Base-by-base conservation (phyloP, 495 filamentous ascomycete genomes). In the Chaetomium tenue region DNA sequence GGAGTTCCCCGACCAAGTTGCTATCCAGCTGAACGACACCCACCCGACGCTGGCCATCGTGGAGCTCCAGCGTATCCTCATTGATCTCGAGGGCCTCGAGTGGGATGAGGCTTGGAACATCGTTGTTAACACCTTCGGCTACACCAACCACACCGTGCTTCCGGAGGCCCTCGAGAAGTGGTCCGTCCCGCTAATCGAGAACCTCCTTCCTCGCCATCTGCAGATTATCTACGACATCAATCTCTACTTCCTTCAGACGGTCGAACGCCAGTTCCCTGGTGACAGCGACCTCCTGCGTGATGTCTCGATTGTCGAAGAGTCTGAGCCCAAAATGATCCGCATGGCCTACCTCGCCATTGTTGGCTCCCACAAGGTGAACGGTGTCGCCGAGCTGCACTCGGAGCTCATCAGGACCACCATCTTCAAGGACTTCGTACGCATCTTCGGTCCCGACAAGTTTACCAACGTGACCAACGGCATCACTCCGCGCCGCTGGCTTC, bases 221-320 rank as follows among this genome's bases (percentile, higher is more conserved):
- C 91, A 97, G 72, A 96, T 98, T 71, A 98, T 98, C 75, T 98
- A 97, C 75, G 94, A 98, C 64, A 93, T 98, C 81, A 98, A 98
- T 77, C 77, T 97, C 52, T 90, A 86, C 74, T 98, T 98, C 83
- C 75, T 98, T 55, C 93, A 97, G 73, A 77, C 70, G 6, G 93
- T 98, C 13, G 94, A 98, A 79, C 87, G 88, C 73, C 83, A 82
- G 60, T 97, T 96, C 81, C 94, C 94, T 47, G 86, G 91, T 23
- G 90, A 98, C 66, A 86, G 91, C 30, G 93, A 97, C 0, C 79
- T 98, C 66, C 85, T 98, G 33, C 72, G 79, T 18, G 83, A 91
- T 20, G 92, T 98, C 23, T 98, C 94, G 5, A 93, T 98, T 69
- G 97, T 98, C 60, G 94, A 98, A 76, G 94, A 98, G 76, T 91